Percentiles rank a stretch among this genome's conserved stretches.
Evolutionary conservation across 192 early-diverging fungal genomes (phyloP).

Genomic region (Coemansia reversa): DNA sequence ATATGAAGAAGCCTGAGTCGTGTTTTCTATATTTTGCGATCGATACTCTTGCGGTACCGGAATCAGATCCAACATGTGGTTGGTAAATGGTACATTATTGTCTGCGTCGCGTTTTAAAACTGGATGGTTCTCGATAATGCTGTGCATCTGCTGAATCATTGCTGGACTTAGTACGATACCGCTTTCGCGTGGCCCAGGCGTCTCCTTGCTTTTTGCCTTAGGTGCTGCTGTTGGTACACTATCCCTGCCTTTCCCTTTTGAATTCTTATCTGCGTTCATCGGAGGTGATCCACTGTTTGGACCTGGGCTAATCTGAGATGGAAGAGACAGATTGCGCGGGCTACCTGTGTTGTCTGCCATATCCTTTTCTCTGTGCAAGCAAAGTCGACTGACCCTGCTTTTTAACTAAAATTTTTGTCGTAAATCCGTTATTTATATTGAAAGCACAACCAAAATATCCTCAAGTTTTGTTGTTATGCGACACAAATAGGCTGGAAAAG

Average conservation of each 20-base stretch:
- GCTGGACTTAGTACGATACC: conserved; percentile 44
- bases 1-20: conserved; percentile 36
- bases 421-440: background rate
- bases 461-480: background rate
- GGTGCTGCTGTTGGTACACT: conserved; percentile 5
- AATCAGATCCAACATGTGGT: conserved; percentile 42
- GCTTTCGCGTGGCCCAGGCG: conserved; percentile 21
- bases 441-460: background rate
- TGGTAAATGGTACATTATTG: conserved; percentile 54
- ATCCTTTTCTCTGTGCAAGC: background rate
- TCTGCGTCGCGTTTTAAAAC: conserved; percentile 43
- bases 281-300: conserved; percentile 4
- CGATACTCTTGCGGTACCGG: conserved; percentile 36
- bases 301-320: conserved; percentile 9
- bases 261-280: conserved; percentile 12
- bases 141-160: conserved; percentile 50
- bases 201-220: conserved; percentile 25
- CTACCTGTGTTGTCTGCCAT: conserved; percentile 15
- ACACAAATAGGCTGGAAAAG: background rate
- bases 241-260: conserved; percentile 14
- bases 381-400: background rate
- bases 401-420: background rate
- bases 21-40: conserved; percentile 26
- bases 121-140: conserved; percentile 46
- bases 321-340: conserved; percentile 2